Base-by-base conservation (phyloP, 768 basidiomycete genomes). In the Boletus insuetus region DNA sequence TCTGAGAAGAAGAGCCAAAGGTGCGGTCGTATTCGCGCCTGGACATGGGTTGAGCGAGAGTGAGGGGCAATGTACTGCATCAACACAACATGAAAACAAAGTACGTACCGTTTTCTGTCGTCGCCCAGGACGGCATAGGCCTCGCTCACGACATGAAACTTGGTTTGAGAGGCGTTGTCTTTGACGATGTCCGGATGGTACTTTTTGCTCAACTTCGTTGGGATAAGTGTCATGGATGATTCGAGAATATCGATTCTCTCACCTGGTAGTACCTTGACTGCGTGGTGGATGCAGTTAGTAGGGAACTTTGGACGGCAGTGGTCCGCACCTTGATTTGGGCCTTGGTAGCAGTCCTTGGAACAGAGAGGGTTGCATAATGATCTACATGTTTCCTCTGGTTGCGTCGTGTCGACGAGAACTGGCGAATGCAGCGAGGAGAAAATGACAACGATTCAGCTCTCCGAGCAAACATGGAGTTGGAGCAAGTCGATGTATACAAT, bases 101-200 rank as follows among this genome's bases (percentile, higher is more conserved):
- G 0, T 16, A 20, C 73, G 41, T 47, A 77, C 79, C 78, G 71
- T 62, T 74, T 73, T 44, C 79, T 66, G 50, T 79, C 77, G 46
- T 81, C 73, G 8, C 76, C 74, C 9, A 81, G 66, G 19, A 79
- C 57, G 1, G 74, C 65, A 43, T 79, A 81, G 3, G 79, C 79
- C 47, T 79, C 80, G 58, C 77, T 80, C 47, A 78, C 73, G 0
- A 67, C 72, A 46, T 76, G 76, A 53, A 79, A 81, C 46, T 67
- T 79, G 52, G 69, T 65, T 51, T 70, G 73, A 2, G 79, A 72
- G 4, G 55, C 44, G 7, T 64, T 65, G 48, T 80, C 78, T 35
- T 69, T 65, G 49, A 70, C 70, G 10, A 76, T 60, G 59, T 81
- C 79, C 1, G 79, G 79, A 50, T 81, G 80, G 46, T 73, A 71